Conservation (phyloP, 306 rosid genomes). For the Cicer arietinum region DNA sequence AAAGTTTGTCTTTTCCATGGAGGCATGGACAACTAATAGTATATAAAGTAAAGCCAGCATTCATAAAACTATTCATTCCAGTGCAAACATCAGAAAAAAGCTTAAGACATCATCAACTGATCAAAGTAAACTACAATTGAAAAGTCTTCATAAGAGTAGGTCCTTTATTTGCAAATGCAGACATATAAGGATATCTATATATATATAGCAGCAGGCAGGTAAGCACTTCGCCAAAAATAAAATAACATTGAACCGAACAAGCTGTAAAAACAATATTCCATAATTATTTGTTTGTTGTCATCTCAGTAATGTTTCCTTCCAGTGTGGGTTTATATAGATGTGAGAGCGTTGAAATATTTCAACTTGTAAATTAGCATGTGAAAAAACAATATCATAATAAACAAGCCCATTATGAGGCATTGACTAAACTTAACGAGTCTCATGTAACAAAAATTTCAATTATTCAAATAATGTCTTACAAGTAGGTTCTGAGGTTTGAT, state of each 20-base stretch:
- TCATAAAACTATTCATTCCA: slow-evolving; percentile 15
- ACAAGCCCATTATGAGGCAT: background rate
- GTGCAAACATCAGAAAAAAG: background rate
- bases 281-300: slow-evolving; percentile 10
- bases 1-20: slow-evolving; percentile 14
- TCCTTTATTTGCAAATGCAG: background rate
- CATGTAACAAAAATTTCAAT: slow-evolving; percentile 9
- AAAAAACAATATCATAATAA: slow-evolving; percentile 26
- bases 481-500: slow-evolving; percentile 99
- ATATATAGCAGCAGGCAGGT: background rate
- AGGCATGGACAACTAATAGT: background rate
- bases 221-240: slow-evolving; percentile 11
- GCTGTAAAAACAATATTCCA: background rate
- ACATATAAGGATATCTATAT: too few relatives aligned
- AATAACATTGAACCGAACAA: slow-evolving; percentile 1
- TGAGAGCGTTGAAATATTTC: slow-evolving; percentile 25
- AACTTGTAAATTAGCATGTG: slow-evolving; percentile 20
- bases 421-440: slow-evolving; percentile 20
- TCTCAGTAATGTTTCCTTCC: slow-evolving; percentile 17
- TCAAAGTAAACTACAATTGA: background rate
- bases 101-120: slow-evolving; percentile 25
- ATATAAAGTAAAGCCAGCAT: background rate
- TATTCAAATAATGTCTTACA: slow-evolving; percentile 56
- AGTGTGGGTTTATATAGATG: slow-evolving; percentile 27
- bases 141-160: background rate